Evolutionary conservation across 495 filamentous ascomycete genomes (phyloP).

Genomic region (Neurospora sp.): DNA sequence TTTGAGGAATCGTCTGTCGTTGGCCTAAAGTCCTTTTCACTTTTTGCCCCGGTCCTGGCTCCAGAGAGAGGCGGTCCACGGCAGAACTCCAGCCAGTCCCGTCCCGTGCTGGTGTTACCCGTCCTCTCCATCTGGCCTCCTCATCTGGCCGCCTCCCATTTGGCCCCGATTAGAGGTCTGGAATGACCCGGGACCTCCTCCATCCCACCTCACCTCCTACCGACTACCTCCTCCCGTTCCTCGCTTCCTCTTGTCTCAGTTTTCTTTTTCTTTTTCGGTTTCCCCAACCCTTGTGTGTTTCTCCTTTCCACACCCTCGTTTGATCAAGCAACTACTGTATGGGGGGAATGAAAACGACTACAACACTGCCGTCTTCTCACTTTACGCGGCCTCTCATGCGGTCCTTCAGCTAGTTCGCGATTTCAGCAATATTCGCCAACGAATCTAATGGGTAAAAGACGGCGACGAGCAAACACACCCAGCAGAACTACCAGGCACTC

Average conservation of each 20-base stretch:
- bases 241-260: neutral
- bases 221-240: neutral
- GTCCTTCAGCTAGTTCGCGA: neutral
- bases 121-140: neutral
- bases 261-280: neutral
- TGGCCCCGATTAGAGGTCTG: neutral
- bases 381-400: neutral
- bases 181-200: neutral
- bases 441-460: constrained; percentile 16
- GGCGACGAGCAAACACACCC: neutral
- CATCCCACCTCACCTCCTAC: neutral
- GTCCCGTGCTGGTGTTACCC: neutral
- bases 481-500: constrained; percentile 5
- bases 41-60: neutral
- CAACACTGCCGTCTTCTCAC: neutral
- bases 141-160: neutral
- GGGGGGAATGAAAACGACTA: neutral
- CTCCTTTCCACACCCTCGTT: neutral
- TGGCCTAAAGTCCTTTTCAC: neutral
- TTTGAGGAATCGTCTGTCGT: neutral
- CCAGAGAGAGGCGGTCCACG: neutral
- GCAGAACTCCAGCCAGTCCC: neutral
- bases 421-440: neutral
- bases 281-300: neutral
- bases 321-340: neutral